A percentile compares a stretch with the other conserved stretches of the same genome.
These are phyloP conservation scores for Salix koriyanagi DNA, from an alignment of 345 rosid genomes.

Conservation along the genomic window DNA sequence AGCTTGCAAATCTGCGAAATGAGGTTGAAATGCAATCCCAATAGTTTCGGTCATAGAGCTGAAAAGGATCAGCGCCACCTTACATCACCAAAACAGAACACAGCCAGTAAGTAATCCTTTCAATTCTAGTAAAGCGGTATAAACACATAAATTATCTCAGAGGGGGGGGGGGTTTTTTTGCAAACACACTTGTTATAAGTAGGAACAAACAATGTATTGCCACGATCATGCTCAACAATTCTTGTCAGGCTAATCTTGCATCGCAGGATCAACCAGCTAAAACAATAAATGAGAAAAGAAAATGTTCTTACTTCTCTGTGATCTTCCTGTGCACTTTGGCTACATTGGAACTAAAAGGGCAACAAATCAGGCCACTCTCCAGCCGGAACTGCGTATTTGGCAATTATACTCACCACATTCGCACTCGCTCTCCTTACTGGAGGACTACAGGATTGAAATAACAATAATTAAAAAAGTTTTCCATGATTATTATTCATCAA, in stretches of 20 bases:
- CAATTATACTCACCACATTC: conserved; percentile 87
- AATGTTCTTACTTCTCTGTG: conserved; percentile 72
- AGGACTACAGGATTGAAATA: conserved; percentile 38
- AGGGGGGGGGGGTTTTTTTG: not conserved
- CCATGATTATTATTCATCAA: not conserved
- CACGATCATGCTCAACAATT: not conserved
- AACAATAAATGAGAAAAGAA: not conserved
- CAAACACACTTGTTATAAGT: not conserved
- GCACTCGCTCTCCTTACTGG: conserved; percentile 98
- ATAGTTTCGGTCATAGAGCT: conserved; percentile 97
- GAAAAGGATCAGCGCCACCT: conserved; percentile 97
- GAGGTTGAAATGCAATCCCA: conserved; percentile 80
- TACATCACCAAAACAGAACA: conserved; percentile 25
- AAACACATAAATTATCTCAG: not conserved
- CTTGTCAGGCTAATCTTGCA: not conserved
- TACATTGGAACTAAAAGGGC: conserved; percentile 82
- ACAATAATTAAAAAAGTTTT: not conserved
- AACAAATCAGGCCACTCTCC: conserved; percentile 98
- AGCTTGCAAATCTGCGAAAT: conserved; percentile 83
- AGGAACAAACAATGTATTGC: not conserved
- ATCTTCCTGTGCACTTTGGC: conserved; percentile 95
- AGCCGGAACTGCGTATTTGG: conserved; percentile 88
- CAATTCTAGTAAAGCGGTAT: not conserved
- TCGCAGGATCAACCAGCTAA: not conserved
- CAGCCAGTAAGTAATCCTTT: conserved; percentile 3